Conservation (phyloP, 2,329 filamentous ascomycete genomes). For the Phialophora macrospora region DNA sequence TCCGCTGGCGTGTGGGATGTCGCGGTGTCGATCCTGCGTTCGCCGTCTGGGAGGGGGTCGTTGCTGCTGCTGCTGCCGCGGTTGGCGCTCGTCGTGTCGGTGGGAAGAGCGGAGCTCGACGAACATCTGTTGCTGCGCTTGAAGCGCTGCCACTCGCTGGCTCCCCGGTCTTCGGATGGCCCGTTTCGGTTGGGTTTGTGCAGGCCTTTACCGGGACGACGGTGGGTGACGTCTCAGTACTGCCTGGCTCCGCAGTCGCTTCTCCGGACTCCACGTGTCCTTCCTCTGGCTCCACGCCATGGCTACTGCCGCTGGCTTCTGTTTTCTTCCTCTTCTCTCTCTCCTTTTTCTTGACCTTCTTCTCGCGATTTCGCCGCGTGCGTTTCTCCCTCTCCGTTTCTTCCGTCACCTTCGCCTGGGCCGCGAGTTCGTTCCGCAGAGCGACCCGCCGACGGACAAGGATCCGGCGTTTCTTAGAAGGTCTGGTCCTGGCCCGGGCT, state of each 20-base stretch:
- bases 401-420: constrained; percentile 29
- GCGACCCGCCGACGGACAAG: constrained; percentile 29
- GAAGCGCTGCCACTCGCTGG: not conserved
- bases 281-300: not conserved
- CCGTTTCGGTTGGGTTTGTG: not conserved
- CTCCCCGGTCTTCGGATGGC: not conserved
- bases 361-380: constrained; percentile 37
- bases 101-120: constrained; percentile 1
- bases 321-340: constrained; percentile 33
- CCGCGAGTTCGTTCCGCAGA: constrained; percentile 20
- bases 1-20: not conserved
- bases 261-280: not conserved
- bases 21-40: not conserved
- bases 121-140: not conserved
- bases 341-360: constrained; percentile 38
- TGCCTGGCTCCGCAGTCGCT: not conserved
- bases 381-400: constrained; percentile 36
- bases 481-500: constrained; percentile 12
- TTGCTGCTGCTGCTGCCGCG: constrained; percentile 11
- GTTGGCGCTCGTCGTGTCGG: constrained; percentile 21
- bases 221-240: not conserved
- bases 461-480: constrained; percentile 37
- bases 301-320: not conserved
- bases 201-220: not conserved
- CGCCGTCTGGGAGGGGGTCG: not conserved